Percentiles rank a stretch among this genome's conserved stretches.
phyloP scores from a whole-genome alignment of 176 grass and related monocot genomes.

The Cymbopogon citratus region DNA sequence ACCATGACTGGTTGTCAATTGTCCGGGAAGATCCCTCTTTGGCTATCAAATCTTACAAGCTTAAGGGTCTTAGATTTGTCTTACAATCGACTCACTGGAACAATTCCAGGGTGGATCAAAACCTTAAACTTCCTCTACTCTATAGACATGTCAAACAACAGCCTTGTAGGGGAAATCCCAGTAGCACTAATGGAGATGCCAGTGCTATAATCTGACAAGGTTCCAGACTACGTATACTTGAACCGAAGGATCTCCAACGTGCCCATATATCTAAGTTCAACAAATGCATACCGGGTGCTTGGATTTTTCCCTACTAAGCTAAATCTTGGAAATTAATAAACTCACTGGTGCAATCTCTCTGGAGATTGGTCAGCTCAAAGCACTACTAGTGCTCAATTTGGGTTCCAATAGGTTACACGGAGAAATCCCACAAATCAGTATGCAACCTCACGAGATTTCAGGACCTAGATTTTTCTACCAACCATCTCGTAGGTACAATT shows the following conservation, averaged over 20 bases:
- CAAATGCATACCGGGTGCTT: background rate
- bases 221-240: background rate
- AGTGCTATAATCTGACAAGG: background rate
- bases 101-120: slow-evolving; percentile 25
- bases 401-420: background rate
- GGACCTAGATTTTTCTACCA: background rate
- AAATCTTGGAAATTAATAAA: background rate
- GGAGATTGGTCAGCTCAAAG: background rate
- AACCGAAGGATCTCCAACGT: background rate
- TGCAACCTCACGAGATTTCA: background rate
- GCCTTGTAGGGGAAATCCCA: slow-evolving; percentile 15
- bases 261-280: background rate
- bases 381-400: background rate
- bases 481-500: background rate
- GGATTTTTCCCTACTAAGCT: background rate
- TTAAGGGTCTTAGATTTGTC: background rate
- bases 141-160: slow-evolving; percentile 36
- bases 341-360: background rate
- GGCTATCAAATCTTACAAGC: slow-evolving; percentile 18
- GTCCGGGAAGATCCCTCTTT: slow-evolving; percentile 25
- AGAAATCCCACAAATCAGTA: background rate
- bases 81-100: slow-evolving; percentile 25
- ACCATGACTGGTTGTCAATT: background rate
- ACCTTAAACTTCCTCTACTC: background rate
- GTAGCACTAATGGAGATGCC: background rate